phyloP scores from a whole-genome alignment of 83 land plant species.

The Larix sibirica region DNA sequence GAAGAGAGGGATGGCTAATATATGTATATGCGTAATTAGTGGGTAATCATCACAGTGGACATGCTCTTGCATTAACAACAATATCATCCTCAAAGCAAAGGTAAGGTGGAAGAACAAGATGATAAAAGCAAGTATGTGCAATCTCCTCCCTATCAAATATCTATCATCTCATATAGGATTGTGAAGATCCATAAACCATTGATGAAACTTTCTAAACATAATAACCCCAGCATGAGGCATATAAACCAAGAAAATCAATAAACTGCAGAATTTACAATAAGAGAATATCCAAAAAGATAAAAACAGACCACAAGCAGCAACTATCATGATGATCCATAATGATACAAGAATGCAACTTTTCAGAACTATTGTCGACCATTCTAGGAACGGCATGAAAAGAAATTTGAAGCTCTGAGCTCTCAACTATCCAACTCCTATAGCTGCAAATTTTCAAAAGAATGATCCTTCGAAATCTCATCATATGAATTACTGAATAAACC shows the following conservation, averaged over 20 bases:
- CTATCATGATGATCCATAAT: slow-evolving; percentile 90
- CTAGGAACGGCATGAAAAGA: slow-evolving; percentile 64
- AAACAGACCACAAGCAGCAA: slow-evolving; percentile 83
- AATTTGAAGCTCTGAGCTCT: slow-evolving; percentile 59
- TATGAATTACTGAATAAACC: too few relatives aligned
- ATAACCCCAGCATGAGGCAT: slow-evolving; percentile 58
- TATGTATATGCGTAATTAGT: too few relatives aligned
- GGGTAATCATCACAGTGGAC: too few relatives aligned
- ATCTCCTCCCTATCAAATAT: too few relatives aligned
- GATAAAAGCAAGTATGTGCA: too few relatives aligned
- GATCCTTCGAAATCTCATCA: too few relatives aligned
- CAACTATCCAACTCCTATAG: slow-evolving; percentile 43
- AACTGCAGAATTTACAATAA: slow-evolving; percentile 85
- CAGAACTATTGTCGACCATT: slow-evolving; percentile 80
- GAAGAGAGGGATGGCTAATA: too few relatives aligned
- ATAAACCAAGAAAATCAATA: slow-evolving; percentile 95
- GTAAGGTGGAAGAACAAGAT: too few relatives aligned
- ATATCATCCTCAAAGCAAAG: too few relatives aligned
- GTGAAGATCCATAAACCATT: slow-evolving; percentile 88
- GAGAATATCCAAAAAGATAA: slow-evolving; percentile 80
- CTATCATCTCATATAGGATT: slow-evolving; percentile 84
- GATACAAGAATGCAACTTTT: slow-evolving; percentile 83
- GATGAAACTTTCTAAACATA: slow-evolving; percentile 75
- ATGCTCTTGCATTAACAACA: too few relatives aligned
- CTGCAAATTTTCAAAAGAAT: too few relatives aligned